Base-by-base conservation (phyloP, 306 rosid species). In the Castanea mollissima region DNA sequence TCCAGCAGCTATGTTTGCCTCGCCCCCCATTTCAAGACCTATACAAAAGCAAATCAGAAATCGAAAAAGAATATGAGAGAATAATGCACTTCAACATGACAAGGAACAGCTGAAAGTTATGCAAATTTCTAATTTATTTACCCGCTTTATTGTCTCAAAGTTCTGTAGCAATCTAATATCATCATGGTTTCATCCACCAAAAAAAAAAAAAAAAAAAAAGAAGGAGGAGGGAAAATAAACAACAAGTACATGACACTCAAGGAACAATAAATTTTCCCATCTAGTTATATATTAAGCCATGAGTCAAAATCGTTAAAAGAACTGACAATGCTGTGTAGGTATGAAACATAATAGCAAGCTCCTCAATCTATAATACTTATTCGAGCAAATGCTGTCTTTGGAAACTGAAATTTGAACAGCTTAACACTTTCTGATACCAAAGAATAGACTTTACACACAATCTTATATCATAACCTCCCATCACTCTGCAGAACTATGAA, bases 21-120 rank as follows among this genome's bases (percentile, higher is more conserved):
- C 84, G 5, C 81, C 86, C 31, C 89, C 89, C 79, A 85, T 76
- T 74, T 85, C 86, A 0, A 82, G 79, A 34, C 81, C 89, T 82
- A 71, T 41, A 81, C 21, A 49, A 57, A n/a, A 21, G 29, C 10
- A 25, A 76, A 11, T 35, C 62, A 27, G 58, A 3, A 23, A 13
- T 19, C 12, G 1, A 71, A 21, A 15, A 19, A 41, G 12, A 34
- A 6, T 2, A 41, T 15, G 8, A 63, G 41, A 60, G 5, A 27
- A 63, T 6, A 58, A 63, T 46, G 70, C 55, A 19, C 35, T 54
- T 13, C 58, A 54, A 41, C n/a, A 25, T 9, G 21, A 55, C 1
- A 27, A 29, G 51, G 31, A 38, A 52, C 32, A 32, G 3, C 56
- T 15, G 68, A 3, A 79, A 51, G 56, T 27, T 23, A 32, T 19